Evolutionary conservation across 2,329 filamentous ascomycete genomes (phyloP).

Genomic region (Mollisiaceae sp.): DNA sequence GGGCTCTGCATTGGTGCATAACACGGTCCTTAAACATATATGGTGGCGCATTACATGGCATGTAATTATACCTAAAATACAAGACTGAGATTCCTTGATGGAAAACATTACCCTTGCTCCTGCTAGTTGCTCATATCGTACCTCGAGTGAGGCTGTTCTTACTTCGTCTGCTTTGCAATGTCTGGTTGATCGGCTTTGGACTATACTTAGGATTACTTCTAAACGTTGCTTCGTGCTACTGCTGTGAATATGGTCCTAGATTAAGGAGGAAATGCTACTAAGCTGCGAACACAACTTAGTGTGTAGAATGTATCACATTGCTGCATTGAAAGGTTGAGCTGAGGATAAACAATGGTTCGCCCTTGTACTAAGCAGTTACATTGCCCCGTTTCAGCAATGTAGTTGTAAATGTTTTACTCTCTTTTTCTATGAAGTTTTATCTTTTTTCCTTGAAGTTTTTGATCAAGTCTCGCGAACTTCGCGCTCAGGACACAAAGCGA

Average conservation of each 20-base stretch:
- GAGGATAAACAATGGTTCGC: too few relatives aligned
- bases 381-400: too few relatives aligned
- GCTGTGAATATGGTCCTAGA: too few relatives aligned
- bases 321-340: too few relatives aligned
- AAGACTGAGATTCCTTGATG: neutral
- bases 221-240: too few relatives aligned
- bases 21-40: conserved; percentile 1
- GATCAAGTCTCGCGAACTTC: too few relatives aligned
- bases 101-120: neutral
- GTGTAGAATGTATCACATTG: too few relatives aligned
- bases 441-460: neutral
- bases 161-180: neutral
- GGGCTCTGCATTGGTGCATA: conserved; percentile 1
- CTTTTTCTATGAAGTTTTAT: neutral
- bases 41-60: neutral
- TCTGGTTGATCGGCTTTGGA: neutral
- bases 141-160: neutral
- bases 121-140: neutral
- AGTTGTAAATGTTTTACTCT: neutral
- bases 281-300: too few relatives aligned
- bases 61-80: conserved; percentile 9
- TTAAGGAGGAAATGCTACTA: too few relatives aligned
- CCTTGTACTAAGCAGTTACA: too few relatives aligned
- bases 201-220: too few relatives aligned
- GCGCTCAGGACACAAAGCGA: too few relatives aligned